Base-by-base conservation (phyloP, 2,329 filamentous ascomycete species). In the Stemphylium beticola region DNA sequence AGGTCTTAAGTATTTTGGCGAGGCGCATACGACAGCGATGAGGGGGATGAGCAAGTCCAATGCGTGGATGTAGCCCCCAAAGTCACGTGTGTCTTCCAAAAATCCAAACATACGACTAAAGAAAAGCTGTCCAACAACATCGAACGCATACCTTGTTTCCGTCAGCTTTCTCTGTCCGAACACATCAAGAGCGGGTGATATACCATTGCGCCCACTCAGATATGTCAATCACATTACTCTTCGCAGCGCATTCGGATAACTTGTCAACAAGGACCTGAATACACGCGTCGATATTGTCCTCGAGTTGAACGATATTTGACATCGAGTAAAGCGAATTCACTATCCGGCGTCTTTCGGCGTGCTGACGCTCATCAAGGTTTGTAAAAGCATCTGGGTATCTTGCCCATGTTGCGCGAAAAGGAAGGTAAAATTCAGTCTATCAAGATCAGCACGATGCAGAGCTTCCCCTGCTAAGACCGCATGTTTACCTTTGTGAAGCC, bases 31-130 rank as follows among this genome's bases (percentile, higher is more conserved):
- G 11, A 44, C 17, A 3, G 48, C 24, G 9, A 50, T 32, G 4
- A 50, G 32, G 0, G 48, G 39, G 12, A 44, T 38, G 4, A 50
- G 33, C 4, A 38, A 20, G 10, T 50, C 39, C 9, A 50, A 12
- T 8, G 48, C 24, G 9, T 22, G 9, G 15, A 50, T 50, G 33
- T 50, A 50, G 17, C 39, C 24, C 7, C 32, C 12, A 8, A 32
- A 32, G 4, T 55, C 52, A 15, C 18, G 6, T 24, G 37, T 29
- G 0, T 15, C 9, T 18, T 41, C 8, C 4, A 55, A 4, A 9
- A 50, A 55, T 10, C 52, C 46, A 22, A 58, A 58, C 29, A 42
- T 44, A 15, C 39, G 18, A 14, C 56, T 50, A 18, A 59, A 59
- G 34, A 56, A 59, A 1, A 59, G 38, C 4, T 53, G 29, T 7